These are phyloP conservation scores for Corniculantispora saksenae DNA, from an alignment of 2,329 filamentous ascomycete genomes.

Conservation along the genomic window DNA sequence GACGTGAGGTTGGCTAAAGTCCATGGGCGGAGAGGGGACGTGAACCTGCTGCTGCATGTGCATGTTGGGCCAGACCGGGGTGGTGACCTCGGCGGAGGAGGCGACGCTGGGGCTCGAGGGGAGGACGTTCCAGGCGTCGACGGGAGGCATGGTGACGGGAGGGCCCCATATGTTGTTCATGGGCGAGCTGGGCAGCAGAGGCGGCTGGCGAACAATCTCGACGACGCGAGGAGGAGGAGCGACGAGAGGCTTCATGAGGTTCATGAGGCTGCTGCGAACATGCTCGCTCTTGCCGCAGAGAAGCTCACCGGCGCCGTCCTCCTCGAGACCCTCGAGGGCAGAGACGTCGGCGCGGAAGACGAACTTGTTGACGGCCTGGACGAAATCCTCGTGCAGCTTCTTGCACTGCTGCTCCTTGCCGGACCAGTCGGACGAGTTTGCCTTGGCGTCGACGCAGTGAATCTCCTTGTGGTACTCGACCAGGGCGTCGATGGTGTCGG, in stretches of 20 bases:
- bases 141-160: constrained; percentile 64
- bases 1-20: constrained; percentile 73
- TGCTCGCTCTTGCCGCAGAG: constrained; percentile 89
- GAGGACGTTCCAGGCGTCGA: constrained; percentile 88
- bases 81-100: constrained; percentile 69
- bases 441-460: constrained; percentile 86
- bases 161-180: constrained; percentile 76
- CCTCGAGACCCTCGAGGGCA: constrained; percentile 92
- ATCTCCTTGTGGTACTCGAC: constrained; percentile 96
- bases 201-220: constrained; percentile 83
- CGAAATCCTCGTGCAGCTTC: constrained; percentile 95
- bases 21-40: constrained; percentile 75
- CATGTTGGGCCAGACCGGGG: constrained; percentile 79
- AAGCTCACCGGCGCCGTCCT: constrained; percentile 92
- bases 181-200: constrained; percentile 81
- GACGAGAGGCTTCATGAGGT: constrained; percentile 82
- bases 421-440: constrained; percentile 89
- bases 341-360: constrained; percentile 88
- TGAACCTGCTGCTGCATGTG: constrained; percentile 68
- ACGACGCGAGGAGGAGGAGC: constrained; percentile 85
- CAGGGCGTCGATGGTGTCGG: constrained; percentile 88
- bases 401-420: constrained; percentile 96
- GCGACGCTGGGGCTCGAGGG: constrained; percentile 84
- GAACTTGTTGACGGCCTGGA: constrained; percentile 96
- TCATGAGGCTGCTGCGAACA: constrained; percentile 83